These are phyloP conservation scores for Paraurostyla sp. DNA, from an alignment of 73 alveolate species.

Conservation along the genomic window DNA sequence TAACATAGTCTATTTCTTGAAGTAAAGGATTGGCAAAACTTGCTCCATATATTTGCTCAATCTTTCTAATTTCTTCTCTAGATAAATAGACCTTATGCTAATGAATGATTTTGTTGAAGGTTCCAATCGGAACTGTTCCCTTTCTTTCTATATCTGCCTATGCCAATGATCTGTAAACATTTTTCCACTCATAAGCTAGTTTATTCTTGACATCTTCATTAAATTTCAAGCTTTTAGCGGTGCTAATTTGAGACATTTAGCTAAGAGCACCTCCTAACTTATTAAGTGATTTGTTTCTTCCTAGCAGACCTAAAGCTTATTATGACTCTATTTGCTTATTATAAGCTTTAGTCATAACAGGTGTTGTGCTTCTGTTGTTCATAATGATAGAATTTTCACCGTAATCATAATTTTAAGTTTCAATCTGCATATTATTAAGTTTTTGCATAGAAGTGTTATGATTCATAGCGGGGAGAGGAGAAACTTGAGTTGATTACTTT, in stretches of 20 bases:
- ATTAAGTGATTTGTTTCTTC: not conserved
- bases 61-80: constrained; percentile 50
- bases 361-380: constrained; percentile 36
- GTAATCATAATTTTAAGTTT: not conserved
- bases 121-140: constrained; percentile 41
- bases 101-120: constrained; percentile 43
- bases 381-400: not conserved
- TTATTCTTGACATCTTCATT: constrained; percentile 46
- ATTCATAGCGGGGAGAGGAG: constrained; percentile 18
- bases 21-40: not conserved
- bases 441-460: not conserved
- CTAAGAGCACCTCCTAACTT: not conserved
- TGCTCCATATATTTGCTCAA: constrained; percentile 4
- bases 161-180: constrained; percentile 37
- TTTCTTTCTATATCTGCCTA: not conserved
- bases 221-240: not conserved
- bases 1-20: constrained; percentile 41
- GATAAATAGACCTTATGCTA: constrained; percentile 52
- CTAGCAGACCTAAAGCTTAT: not conserved
- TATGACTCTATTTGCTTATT: not conserved
- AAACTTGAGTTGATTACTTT: not conserved
- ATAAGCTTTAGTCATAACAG: constrained; percentile 18
- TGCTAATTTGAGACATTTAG: not conserved
- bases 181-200: constrained; percentile 66
- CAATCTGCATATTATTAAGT: not conserved